Base-by-base conservation (phyloP, 768 basidiomycete genomes). In the Podaxis mareebaensis region DNA sequence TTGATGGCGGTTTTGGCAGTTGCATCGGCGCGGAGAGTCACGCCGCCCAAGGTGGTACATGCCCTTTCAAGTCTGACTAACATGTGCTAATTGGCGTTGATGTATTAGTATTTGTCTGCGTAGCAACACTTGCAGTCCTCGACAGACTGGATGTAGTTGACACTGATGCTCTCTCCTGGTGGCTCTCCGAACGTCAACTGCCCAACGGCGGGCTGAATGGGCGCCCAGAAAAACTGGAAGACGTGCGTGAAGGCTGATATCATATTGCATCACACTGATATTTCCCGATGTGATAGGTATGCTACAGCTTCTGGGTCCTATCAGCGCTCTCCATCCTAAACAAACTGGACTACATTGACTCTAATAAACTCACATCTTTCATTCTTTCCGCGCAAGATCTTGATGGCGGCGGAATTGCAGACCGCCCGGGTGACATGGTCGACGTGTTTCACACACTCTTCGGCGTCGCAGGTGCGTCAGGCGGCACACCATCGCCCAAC, bases 401-500 rank as follows among this genome's bases (percentile, higher is more conserved):
- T 0, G 96, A 99, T 67, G 84, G 79, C 4, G 97, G 97, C 3
- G 97, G 97, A 0, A 97, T 99, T 28, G 90, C 95, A 0, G 97
- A 99, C 74, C 79, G 97, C 49, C 93, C 94, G 0, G 95, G 93
- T 0, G 88, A 99, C 73, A 90, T 95, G 85, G 87, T 87, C 1
- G 97, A 99, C 69, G 96, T 99, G n/a, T 99, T 97, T 75, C 96
- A 99, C 70, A 99, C 96, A 0, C 74, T 82, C 11, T 99, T 99
- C 67, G 97, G 97, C 1, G 77, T 98, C 2, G 93, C 95, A 64
- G 95, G 94, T 83, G 68, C 56, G 73, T 67, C 49, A 24, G 1
- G 44, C 20, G 13, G 8, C 4, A 51, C 24, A 51, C 10, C 10
- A 33, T 33, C 8, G 24, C 10, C 20, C 49, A 51, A 8, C 24